These are phyloP conservation scores for Lactarius deliciosus DNA, from an alignment of 768 basidiomycete species.

Conservation along the genomic window DNA sequence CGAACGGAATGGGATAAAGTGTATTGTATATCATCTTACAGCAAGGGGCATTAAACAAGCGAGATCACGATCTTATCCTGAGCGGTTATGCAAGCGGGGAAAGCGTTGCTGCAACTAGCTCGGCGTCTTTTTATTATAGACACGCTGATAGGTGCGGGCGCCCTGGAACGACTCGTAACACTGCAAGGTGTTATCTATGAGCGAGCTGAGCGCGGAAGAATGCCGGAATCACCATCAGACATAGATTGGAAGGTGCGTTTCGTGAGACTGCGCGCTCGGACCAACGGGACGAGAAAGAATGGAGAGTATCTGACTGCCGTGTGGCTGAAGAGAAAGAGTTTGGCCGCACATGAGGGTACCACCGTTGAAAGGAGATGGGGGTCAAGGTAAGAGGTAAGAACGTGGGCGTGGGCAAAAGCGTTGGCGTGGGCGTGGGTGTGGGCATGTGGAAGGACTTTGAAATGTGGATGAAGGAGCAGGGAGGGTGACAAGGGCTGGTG, in stretches of 20 bases:
- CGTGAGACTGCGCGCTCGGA: conserved; percentile 4
- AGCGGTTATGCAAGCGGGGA: conserved; percentile 3
- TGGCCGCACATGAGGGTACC: neutral
- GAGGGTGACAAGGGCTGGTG: neutral
- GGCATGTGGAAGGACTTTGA: neutral
- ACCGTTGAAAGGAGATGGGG: neutral
- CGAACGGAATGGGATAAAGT: neutral
- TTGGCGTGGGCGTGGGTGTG: neutral
- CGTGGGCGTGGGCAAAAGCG: neutral
- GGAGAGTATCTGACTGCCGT: neutral
- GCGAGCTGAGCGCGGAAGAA: conserved; percentile 3
- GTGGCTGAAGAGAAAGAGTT: neutral
- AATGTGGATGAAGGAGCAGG: neutral
- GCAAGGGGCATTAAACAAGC: neutral
- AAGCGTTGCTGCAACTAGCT: neutral
- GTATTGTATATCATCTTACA: neutral
- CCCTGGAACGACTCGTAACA: neutral
- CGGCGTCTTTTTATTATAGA: neutral
- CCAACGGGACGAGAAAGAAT: conserved; percentile 5
- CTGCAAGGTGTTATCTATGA: conserved; percentile 5
- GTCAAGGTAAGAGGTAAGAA: neutral
- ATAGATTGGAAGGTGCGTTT: neutral
- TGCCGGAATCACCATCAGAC: neutral
- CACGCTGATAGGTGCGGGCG: neutral
- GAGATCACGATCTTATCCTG: conserved; percentile 11